Percentiles rank a stretch among this genome's conserved stretches.
Evolutionary conservation across 176 grass and related monocot genomes (phyloP).

Genomic region (Aegilops umbellulata): DNA sequence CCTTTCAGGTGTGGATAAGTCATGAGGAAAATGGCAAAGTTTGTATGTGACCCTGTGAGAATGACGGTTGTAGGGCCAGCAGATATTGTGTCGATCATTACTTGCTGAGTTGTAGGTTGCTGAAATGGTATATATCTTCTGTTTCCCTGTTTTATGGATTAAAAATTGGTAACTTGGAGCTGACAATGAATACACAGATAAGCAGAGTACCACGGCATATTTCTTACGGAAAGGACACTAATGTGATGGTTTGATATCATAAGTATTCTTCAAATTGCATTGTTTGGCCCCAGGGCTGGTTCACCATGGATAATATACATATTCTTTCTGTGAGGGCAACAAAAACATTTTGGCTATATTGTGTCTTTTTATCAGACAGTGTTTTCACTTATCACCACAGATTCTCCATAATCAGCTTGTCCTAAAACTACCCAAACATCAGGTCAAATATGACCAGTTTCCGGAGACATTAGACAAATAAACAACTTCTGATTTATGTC

Average conservation of each 20-base stretch:
- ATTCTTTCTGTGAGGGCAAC: too few relatives aligned
- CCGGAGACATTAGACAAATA: neutral
- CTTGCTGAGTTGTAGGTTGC: constrained; percentile 67
- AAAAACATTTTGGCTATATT: neutral
- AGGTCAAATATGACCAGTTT: neutral
- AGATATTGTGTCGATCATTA: constrained; percentile 71
- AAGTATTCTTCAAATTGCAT: neutral
- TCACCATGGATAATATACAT: neutral
- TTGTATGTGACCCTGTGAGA: constrained; percentile 68
- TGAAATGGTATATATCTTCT: constrained; percentile 66
- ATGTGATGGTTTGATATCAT: neutral
- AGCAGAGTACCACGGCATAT: neutral
- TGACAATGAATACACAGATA: constrained; percentile 3
- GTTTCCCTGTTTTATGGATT: constrained; percentile 47
- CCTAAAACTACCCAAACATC: neutral
- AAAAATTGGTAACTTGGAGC: neutral
- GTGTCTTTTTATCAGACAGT: neutral
- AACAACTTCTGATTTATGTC: neutral
- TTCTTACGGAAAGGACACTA: neutral
- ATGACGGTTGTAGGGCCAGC: constrained; percentile 63
- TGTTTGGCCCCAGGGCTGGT: neutral
- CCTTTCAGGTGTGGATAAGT: constrained; percentile 59
- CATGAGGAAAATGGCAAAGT: constrained; percentile 82
- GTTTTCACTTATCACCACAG: neutral
- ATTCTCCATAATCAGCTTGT: neutral